phyloP scores from a whole-genome alignment of 78 protist species.

The Emiliania huxleyi region DNA sequence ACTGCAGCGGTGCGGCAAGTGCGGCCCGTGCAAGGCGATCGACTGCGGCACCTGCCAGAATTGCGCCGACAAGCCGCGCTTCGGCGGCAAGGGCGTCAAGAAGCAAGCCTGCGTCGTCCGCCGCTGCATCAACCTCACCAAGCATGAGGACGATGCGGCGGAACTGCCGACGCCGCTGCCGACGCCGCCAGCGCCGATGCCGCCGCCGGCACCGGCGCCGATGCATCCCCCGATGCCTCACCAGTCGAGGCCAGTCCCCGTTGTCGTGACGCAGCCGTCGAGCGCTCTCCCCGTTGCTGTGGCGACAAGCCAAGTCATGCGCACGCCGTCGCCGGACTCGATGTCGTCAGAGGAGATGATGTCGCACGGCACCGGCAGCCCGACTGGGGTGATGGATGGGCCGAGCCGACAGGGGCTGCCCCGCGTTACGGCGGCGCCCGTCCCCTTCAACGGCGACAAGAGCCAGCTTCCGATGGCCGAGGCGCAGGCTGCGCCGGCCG shows the following conservation, averaged over 20 bases:
- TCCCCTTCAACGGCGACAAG: too few relatives aligned
- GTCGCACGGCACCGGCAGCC: not conserved
- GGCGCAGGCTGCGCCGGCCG: not conserved
- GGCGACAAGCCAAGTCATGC: too few relatives aligned
- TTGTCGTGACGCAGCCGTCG: too few relatives aligned
- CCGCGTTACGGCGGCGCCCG: too few relatives aligned
- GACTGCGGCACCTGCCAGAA: not conserved
- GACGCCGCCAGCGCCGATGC: not conserved
- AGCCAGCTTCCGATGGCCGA: not conserved
- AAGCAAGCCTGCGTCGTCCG: slow-evolving; percentile 9
- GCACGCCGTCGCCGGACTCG: too few relatives aligned
- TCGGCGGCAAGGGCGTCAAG: not conserved
- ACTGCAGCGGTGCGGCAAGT: slow-evolving; percentile 5
- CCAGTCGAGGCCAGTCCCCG: too few relatives aligned
- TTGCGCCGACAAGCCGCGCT: slow-evolving; percentile 1
- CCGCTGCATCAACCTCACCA: not conserved
- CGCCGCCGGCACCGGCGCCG: not conserved
- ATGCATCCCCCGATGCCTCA: not conserved
- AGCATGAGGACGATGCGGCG: not conserved
- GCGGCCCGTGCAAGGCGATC: not conserved
- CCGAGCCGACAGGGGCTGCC: not conserved
- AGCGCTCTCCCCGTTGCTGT: too few relatives aligned
- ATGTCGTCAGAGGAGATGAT: not conserved
- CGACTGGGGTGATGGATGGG: not conserved
- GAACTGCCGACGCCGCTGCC: not conserved